These are phyloP conservation scores for Fusarium praegraminearum DNA, from an alignment of 2,329 filamentous ascomycete genomes.

Conservation along the genomic window DNA sequence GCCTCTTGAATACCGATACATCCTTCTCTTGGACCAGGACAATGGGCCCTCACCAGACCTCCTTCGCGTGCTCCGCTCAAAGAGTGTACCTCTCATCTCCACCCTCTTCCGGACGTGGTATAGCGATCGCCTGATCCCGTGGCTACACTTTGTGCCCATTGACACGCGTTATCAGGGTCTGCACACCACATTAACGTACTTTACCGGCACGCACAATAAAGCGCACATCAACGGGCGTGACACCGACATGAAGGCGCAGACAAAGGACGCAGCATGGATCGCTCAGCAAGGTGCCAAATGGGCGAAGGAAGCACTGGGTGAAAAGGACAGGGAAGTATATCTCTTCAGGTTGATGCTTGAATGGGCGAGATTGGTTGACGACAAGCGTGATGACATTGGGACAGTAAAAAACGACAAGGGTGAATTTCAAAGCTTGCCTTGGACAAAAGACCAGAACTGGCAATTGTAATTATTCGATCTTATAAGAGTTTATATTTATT, in stretches of 20 bases:
- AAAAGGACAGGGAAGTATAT: slow-evolving; percentile 84
- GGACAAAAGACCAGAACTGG: slow-evolving; percentile 47
- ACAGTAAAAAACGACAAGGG: slow-evolving; percentile 48
- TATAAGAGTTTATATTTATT: neutral
- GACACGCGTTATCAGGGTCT: slow-evolving; percentile 79
- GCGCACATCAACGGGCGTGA: slow-evolving; percentile 59
- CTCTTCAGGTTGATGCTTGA: slow-evolving; percentile 82
- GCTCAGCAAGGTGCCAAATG: slow-evolving; percentile 74
- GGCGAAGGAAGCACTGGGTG: slow-evolving; percentile 71
- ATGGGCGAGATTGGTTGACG: slow-evolving; percentile 78
- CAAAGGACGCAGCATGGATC: slow-evolving; percentile 71
- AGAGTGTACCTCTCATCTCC: slow-evolving; percentile 76
- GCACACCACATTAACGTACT: slow-evolving; percentile 80
- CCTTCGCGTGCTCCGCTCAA: slow-evolving; percentile 73
- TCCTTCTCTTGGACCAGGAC: slow-evolving; percentile 79
- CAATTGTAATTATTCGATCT: slow-evolving; percentile 19
- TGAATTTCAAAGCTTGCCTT: slow-evolving; percentile 48
- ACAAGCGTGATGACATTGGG: slow-evolving; percentile 64
- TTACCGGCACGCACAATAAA: slow-evolving; percentile 66
- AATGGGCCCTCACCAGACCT: slow-evolving; percentile 72
- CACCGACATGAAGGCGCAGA: slow-evolving; percentile 61
- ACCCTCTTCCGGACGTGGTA: slow-evolving; percentile 85
- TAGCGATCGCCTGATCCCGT: slow-evolving; percentile 77
- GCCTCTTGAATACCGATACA: slow-evolving; percentile 75
- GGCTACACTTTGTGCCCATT: slow-evolving; percentile 84